Evolutionary conservation across 768 basidiomycete genomes (phyloP), one percentile per base, ranked within the genome.

Genomic region (Filobasidium wieringae): DNA sequence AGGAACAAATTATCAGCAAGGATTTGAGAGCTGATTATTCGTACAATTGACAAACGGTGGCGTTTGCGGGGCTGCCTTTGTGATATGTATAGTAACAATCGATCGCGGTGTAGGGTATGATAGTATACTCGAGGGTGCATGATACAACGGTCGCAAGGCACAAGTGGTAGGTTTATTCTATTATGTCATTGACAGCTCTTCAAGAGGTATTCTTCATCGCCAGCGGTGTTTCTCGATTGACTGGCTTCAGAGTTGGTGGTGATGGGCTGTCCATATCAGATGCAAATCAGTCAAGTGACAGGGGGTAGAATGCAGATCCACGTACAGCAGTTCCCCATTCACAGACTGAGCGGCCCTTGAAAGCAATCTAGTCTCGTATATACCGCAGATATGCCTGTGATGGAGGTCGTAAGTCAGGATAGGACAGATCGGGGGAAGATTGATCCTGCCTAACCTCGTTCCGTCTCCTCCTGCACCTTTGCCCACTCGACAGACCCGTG

Each of bases 391-490:
- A 52, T 68, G 67, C 32, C 66, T 66, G 43, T 9, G 17, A 26
- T 30, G 1, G 14, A 37, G 14, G 1, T 17, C 47, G 9, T 12
- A 1, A 15, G 52, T 9, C 9, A 36, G 7, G 34, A 29, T 7
- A 57, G 51, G 33, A 47, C 34, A 22, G 7, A 37, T 34, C 19
- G 7, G 26, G 8, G 29, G 32, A 22, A 30, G n/a, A 45, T 29
- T 31, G 24, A 0, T 51, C 33, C 26, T 22, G 4, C 62, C 67
- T 61, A 58, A 63, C 64, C 54, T 57, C 49, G 65, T 71, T n/a
- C 69, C 69, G 53, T 71, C 59, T 4, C 69, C 69, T 9, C 66
- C 69, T 27, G 57, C 63, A 9, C 62, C 53, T 19, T 47, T 53
- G 7, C 60, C 68, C 0, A 71, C 60, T 30, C 69, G 57, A 56